phyloP scores from a whole-genome alignment of 2,329 filamentous ascomycete species.

The Myriosclerotinia scirpicola region DNA sequence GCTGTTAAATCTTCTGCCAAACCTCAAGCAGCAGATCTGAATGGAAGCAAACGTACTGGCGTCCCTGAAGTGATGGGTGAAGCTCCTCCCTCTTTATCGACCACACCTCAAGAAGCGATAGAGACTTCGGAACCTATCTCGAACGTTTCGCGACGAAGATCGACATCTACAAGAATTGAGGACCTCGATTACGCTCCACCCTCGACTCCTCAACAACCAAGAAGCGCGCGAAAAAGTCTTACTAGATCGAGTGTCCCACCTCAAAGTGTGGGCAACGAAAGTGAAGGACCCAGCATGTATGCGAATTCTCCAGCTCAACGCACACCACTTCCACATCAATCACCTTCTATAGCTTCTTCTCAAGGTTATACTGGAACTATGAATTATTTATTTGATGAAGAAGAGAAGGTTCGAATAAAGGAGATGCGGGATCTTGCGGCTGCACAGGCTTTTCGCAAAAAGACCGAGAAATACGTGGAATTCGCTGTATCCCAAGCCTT shows the following conservation, averaged over 20 bases:
- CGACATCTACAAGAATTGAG: slow-evolving; percentile 29
- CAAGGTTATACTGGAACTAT: slow-evolving; percentile 7
- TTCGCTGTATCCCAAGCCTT: slow-evolving; percentile 59
- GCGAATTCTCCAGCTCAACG: slow-evolving; percentile 14
- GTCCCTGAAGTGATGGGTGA: slow-evolving; percentile 33
- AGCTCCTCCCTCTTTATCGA: slow-evolving; percentile 30
- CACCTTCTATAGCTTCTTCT: slow-evolving; percentile 21
- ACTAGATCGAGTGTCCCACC: slow-evolving; percentile 26
- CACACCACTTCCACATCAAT: slow-evolving; percentile 15
- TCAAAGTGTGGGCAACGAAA: slow-evolving; percentile 19
- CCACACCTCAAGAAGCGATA: slow-evolving; percentile 33
- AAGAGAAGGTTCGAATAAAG: slow-evolving; percentile 18
- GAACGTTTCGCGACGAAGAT: slow-evolving; percentile 25
- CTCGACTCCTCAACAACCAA: slow-evolving; percentile 25
- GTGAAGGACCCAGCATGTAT: slow-evolving; percentile 20
- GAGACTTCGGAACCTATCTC: slow-evolving; percentile 34
- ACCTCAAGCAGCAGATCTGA: slow-evolving; percentile 27
- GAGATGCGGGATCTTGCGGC: slow-evolving; percentile 29
- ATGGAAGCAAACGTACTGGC: slow-evolving; percentile 21
- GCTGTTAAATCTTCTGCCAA: slow-evolving; percentile 50
- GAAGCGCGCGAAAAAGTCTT: slow-evolving; percentile 28
- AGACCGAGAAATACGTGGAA: slow-evolving; percentile 54
- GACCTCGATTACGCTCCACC: slow-evolving; percentile 19
- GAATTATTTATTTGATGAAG: slow-evolving; percentile 22
- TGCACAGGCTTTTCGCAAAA: slow-evolving; percentile 34